phyloP scores from a whole-genome alignment of 495 filamentous ascomycete species.

The Aspergillus steynii region DNA sequence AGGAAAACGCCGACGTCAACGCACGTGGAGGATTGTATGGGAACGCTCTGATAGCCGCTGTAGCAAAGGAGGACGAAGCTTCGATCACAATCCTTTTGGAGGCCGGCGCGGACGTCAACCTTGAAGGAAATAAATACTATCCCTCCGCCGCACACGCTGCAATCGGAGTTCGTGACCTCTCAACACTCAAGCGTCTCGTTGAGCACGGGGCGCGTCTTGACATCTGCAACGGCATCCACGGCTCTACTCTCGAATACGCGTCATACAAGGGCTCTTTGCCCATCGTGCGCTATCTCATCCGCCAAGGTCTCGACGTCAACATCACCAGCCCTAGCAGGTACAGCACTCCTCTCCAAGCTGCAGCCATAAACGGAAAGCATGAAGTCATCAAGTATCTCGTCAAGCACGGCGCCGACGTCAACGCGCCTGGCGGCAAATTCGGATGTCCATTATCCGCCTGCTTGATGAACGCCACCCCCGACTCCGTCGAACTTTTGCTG shows the following conservation, averaged over 20 bases:
- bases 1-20: background rate
- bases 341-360: background rate
- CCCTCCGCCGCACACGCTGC: background rate
- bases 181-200: background rate
- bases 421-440: background rate
- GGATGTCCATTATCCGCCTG: background rate
- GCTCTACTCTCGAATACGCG: background rate
- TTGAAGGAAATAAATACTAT: background rate
- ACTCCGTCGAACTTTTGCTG: background rate
- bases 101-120: background rate
- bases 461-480: background rate
- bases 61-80: background rate
- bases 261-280: background rate
- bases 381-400: background rate
- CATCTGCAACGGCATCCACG: background rate
- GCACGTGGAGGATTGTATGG: background rate
- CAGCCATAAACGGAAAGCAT: background rate
- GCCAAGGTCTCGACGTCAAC: background rate
- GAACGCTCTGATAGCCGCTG: background rate
- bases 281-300: background rate
- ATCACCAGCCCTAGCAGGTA: background rate
- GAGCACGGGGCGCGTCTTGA: background rate
- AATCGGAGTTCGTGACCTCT: background rate
- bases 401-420: background rate
- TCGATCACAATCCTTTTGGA: background rate